Evolutionary conservation across 139 green algal species (phyloP).

Genomic region (Nannochloris sp.): DNA sequence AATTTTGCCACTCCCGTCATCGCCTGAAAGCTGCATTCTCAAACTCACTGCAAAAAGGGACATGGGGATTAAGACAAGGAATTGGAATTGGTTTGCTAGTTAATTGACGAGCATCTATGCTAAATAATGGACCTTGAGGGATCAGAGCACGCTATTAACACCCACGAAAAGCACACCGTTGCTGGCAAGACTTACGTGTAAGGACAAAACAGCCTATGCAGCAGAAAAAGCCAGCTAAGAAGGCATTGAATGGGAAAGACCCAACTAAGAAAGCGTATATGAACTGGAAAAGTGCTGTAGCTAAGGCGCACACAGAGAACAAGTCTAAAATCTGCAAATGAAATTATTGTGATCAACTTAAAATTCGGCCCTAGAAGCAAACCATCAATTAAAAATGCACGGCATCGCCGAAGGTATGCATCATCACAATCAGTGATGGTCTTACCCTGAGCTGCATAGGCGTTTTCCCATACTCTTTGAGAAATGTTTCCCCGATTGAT

Average conservation of each 20-base stretch:
- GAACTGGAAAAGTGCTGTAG: conserved; percentile 45
- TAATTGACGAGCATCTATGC: no score
- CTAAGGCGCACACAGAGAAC: conserved; percentile 20
- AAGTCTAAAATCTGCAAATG: conserved; percentile 44
- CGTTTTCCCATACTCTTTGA: conserved; percentile 62
- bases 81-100: no score
- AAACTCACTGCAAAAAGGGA: conserved; percentile 22
- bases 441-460: conserved; percentile 44
- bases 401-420: neutral
- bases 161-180: neutral
- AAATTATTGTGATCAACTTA: conserved; percentile 36
- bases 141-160: neutral
- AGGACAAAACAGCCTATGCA: conserved; percentile 70
- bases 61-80: no score
- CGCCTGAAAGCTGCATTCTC: conserved; percentile 56
- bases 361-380: no score
- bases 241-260: conserved; percentile 85
- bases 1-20: no score
- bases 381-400: no score
- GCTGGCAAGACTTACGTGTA: conserved; percentile 38
- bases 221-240: conserved; percentile 68
- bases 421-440: neutral
- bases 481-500: no score
- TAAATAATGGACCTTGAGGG: no score
- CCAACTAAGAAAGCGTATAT: conserved; percentile 66